These are phyloP conservation scores for Fusarium sp. DNA, from an alignment of 2,329 filamentous ascomycete genomes.

Conservation along the genomic window DNA sequence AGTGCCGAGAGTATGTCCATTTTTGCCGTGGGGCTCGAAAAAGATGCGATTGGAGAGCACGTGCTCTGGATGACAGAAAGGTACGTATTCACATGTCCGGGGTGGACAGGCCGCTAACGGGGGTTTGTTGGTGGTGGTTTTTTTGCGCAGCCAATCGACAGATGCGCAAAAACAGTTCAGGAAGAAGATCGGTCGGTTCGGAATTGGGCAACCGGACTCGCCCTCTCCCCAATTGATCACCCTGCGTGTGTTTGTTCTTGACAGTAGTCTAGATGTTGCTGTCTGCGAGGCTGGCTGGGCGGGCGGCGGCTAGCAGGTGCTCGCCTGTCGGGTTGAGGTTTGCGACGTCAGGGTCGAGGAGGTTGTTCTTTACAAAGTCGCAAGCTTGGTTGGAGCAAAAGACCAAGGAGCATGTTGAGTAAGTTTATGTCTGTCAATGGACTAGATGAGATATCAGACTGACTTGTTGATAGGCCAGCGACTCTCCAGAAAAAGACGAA, in stretches of 20 bases:
- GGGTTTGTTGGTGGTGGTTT: background rate
- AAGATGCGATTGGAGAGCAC: background rate
- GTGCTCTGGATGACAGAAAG: background rate
- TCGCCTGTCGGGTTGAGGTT: constrained; percentile 18
- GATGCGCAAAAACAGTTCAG: background rate
- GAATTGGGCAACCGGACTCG: background rate
- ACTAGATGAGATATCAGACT: background rate
- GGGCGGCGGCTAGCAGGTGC: constrained; percentile 2
- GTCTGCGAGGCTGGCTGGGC: constrained; percentile 30
- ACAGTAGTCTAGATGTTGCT: constrained; percentile 18
- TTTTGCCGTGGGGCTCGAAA: background rate
- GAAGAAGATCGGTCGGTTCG: background rate
- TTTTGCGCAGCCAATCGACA: background rate
- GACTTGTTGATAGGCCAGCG: background rate
- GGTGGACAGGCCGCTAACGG: background rate
- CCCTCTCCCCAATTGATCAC: background rate
- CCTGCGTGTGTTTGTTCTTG: background rate
- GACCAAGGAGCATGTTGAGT: constrained; percentile 11
- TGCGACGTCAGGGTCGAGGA: constrained; percentile 12
- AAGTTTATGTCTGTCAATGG: background rate
- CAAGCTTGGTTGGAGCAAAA: constrained; percentile 35
- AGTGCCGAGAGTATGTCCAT: background rate
- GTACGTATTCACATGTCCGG: constrained; percentile 6
- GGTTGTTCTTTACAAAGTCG: constrained; percentile 39
- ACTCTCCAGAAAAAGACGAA: background rate